Base-by-base conservation (phyloP, 2,329 filamentous ascomycete species). In the Claviceps sp. region DNA sequence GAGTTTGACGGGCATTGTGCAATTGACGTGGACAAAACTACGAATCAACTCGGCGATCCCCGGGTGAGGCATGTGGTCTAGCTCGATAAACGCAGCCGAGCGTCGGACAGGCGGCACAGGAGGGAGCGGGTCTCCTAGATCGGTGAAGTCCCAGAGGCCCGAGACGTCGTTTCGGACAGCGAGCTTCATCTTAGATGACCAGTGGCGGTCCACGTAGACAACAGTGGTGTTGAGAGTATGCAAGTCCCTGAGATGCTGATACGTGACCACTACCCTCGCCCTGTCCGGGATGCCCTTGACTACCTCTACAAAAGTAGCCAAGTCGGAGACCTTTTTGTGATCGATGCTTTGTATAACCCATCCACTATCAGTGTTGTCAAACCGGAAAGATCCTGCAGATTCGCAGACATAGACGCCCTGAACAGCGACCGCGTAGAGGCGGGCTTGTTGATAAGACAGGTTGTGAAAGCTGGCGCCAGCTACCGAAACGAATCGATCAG, bases 371-470 rank as follows among this genome's bases (percentile, higher is more conserved):
- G 86, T 85, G 59, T 83, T 90, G 57, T 97, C 93, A 57, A 98
- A 88, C 49, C 90, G 84, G 75, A 97, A 98, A 0, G 93, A 95
- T 2, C 93, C 93, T 2, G 88, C 86, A 5, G 91, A 88, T 68
- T 98, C 93, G 63, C 90, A 97, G 53, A 97, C 85, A 64, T 88
- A 98, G 17, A 98, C 89, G 37, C 93, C 93, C 65, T 89, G 85
- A 60, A 89, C 86, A 9, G 90, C 83, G 53, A 98, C 90, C 37
- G 90, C 91, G 65, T 96, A 97, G 4, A 96, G 78, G 9, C 93
- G 83, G n/a, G 93, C 89, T 68, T 97, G 90, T 64, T 98, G 93
- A 66, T 98, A 98, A 1, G 94, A 98, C 17, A 98, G 74, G 64
- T 95, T 82, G 70, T 98, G 94, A 73, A 98, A 97, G 53, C 89